phyloP scores from a whole-genome alignment of 164 flowering plant genomes.

The Aristolochia fimbriata region DNA sequence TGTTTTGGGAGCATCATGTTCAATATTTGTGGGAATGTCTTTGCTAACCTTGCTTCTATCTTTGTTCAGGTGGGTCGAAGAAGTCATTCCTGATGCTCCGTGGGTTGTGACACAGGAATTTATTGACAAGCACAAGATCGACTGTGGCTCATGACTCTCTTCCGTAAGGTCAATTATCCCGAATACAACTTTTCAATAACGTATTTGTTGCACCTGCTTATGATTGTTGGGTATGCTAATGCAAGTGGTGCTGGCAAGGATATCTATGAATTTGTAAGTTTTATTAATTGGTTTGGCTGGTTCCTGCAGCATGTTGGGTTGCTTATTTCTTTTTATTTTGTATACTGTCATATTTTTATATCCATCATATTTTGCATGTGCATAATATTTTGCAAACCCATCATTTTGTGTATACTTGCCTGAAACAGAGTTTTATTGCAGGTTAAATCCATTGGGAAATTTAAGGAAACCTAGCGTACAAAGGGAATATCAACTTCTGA shows the following conservation, averaged over 20 bases:
- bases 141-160: too few relatives aligned
- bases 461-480: conserved; percentile 76
- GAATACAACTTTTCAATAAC: neutral
- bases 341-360: too few relatives aligned
- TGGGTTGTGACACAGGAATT: conserved; percentile 83
- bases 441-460: too few relatives aligned
- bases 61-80: conserved; percentile 87
- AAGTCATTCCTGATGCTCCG: conserved; percentile 97
- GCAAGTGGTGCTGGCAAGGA: conserved; percentile 24
- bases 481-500: conserved; percentile 86
- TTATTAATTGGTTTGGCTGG: neutral
- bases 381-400: too few relatives aligned
- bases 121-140: too few relatives aligned
- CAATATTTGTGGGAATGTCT: too few relatives aligned
- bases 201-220: neutral
- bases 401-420: too few relatives aligned
- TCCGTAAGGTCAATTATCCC: too few relatives aligned
- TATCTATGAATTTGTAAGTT: conserved; percentile 19
- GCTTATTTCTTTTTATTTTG: neutral
- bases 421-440: conserved; percentile 12
- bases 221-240: conserved; percentile 16
- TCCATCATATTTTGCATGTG: too few relatives aligned
- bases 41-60: neutral
- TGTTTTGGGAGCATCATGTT: too few relatives aligned
- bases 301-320: neutral